Evolutionary conservation across 176 grass and related monocot species (phyloP), one percentile per base, ranked within the genome.

Genomic region (Themeda triandra): DNA sequence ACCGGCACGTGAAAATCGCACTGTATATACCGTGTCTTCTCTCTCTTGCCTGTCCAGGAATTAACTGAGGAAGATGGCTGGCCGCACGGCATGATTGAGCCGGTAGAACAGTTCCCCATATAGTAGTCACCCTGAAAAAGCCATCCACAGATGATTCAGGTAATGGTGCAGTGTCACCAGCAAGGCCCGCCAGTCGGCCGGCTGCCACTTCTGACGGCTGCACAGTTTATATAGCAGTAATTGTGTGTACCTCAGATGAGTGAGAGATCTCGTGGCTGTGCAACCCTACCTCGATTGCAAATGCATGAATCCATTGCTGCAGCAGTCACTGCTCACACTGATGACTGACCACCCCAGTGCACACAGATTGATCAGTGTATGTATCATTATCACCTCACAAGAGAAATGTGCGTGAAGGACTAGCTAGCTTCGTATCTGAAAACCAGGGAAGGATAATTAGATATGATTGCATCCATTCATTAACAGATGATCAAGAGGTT

Each of bases 121-220:
- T 67, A 78, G 83, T 71, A 71, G 56, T 44, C 35, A 14, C 73
- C 73, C 88, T 78, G 83, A 48, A 86, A 80, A 78, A 78, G 72
- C 36, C 36, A 72, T 23, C 51, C 15, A 41, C 78, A 71, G 78
- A 54, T 8, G 83, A 86, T 82, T 82, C 83, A 90, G 88, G 73
- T 78, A 58, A 53, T 71, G 78, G 78, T 77, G 14, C 53, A 9
- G n/a, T 58, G n/a, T n/a, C n/a, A n/a, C n/a, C 51, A 56, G 19
- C 51, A 56, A 9, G 51, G 49, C 69, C 24, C 3, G 29, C 14
- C n/a, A 9, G 35, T 25, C 37, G 37, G 48, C 80, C 69, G 51
- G 66, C 70, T 33, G 69, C 8, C 36, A 63, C 39, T 24, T 13
- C 41, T 68, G 78, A 80, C 44, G 78, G 19, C 53, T 32, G 82